Percentiles rank a stretch among this genome's conserved stretches.
Conservation (phyloP, 2,329 filamentous ascomycete species). For the Ophiosphaerella korrae region DNA sequence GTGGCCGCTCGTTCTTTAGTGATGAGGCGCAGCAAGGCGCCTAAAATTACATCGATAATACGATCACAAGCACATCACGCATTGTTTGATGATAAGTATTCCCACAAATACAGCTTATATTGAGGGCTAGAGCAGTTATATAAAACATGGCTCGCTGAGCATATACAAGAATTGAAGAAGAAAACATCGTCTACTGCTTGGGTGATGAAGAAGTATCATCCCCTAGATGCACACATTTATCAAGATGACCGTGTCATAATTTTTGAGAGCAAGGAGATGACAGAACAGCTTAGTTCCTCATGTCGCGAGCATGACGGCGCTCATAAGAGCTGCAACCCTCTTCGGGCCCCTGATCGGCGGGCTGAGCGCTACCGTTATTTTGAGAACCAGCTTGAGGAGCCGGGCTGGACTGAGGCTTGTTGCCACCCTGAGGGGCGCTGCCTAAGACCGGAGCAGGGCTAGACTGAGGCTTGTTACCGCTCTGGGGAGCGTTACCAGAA, state of each 20-base stretch:
- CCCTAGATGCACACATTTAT: not conserved
- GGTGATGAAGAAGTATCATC: not conserved
- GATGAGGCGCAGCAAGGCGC: too few species aligned
- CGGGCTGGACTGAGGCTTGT: not conserved
- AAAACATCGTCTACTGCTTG: not conserved
- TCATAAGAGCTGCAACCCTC: not conserved
- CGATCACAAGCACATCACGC: too few species aligned
- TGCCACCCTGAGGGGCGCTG: not conserved
- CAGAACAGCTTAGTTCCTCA: not conserved
- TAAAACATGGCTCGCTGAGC: conserved; percentile 1
- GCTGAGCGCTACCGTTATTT: not conserved
- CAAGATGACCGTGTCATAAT: not conserved
- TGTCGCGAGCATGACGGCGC: conserved; percentile 3
- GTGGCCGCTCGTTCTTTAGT: too few species aligned
- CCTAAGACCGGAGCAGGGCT: not conserved
- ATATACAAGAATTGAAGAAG: conserved; percentile 3
- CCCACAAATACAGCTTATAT: not conserved
- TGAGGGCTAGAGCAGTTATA: not conserved
- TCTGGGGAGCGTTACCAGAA: not conserved
- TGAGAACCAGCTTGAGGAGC: not conserved
- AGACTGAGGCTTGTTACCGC: not conserved
- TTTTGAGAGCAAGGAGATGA: not conserved
- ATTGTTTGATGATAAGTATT: too few species aligned
- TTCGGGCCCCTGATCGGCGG: not conserved
- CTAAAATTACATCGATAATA: too few species aligned